phyloP scores from a whole-genome alignment of 495 filamentous ascomycete species.

The Annulohypoxylon stygium region DNA sequence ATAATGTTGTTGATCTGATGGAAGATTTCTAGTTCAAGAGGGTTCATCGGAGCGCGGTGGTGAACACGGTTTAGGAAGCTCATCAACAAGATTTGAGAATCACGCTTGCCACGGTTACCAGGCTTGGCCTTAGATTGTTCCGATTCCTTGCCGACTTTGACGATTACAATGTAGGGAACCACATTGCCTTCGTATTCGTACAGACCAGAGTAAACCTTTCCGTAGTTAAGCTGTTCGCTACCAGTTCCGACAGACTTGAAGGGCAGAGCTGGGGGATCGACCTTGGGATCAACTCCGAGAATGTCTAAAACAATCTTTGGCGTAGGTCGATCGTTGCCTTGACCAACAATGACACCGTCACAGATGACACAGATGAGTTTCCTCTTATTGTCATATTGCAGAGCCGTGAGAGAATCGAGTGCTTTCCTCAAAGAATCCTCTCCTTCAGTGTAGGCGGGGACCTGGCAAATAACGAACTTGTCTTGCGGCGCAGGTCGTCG shows the following conservation, averaged over 20 bases:
- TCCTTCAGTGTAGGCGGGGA: slow-evolving; percentile 97
- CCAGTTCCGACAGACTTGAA: slow-evolving; percentile 92
- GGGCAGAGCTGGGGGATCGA: slow-evolving; percentile 91
- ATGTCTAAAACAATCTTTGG: slow-evolving; percentile 98
- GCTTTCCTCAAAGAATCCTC: slow-evolving; percentile 94
- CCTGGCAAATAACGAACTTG: slow-evolving; percentile 98
- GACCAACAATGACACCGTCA: slow-evolving; percentile 96
- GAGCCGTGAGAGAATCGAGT: slow-evolving; percentile 91
- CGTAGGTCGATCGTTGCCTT: slow-evolving; percentile 95
- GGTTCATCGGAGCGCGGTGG: slow-evolving; percentile 91
- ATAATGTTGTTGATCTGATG: slow-evolving; percentile 99
- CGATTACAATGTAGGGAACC: slow-evolving; percentile 93
- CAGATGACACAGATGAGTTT: slow-evolving; percentile 95
- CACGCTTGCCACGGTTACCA: slow-evolving; percentile 97
- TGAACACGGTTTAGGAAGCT: slow-evolving; percentile 98
- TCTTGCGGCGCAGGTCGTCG: slow-evolving; percentile 90
- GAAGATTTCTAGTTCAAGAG: slow-evolving; percentile 96
- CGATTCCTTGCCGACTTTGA: slow-evolving; percentile 97
- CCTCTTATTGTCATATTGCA: slow-evolving; percentile 97
- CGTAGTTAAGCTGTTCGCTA: slow-evolving; percentile 95
- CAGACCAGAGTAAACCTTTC: slow-evolving; percentile 97
- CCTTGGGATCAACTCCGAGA: slow-evolving; percentile 95
- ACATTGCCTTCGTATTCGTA: slow-evolving; percentile 99
- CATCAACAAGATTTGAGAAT: slow-evolving; percentile 87
- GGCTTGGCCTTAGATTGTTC: slow-evolving; percentile 93